Evolutionary conservation across 768 basidiomycete genomes (phyloP).

Genomic region (Baorangia bicolor): DNA sequence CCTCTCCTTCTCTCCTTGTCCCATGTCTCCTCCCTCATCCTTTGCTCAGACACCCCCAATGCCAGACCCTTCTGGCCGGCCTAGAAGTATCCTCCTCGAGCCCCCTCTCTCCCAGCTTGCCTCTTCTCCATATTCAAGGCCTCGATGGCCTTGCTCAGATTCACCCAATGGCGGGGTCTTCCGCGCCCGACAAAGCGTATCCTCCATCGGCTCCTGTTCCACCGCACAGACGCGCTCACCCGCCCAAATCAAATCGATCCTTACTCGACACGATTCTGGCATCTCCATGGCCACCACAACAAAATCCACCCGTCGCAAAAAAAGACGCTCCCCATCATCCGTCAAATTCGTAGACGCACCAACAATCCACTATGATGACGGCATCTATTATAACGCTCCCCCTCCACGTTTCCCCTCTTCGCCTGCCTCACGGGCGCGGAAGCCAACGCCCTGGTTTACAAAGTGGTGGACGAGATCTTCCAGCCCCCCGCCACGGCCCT

Average conservation of each 20-base stretch:
- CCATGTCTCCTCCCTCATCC: conserved; percentile 9
- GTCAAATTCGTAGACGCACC: conserved; percentile 73
- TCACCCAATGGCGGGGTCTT: conserved; percentile 13
- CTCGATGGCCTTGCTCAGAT: conserved; percentile 20
- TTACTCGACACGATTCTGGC: conserved; percentile 51
- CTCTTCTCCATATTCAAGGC: conserved; percentile 20
- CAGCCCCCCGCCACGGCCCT: conserved; percentile 23
- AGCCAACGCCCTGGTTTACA: conserved; percentile 23
- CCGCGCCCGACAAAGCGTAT: conserved; percentile 37
- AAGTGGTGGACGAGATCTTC: conserved; percentile 28
- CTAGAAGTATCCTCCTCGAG: conserved; percentile 32
- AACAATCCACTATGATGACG: conserved; percentile 49
- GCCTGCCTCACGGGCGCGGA: conserved; percentile 8
- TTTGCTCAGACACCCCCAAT: conserved; percentile 24
- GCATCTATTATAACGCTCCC: conserved; percentile 11
- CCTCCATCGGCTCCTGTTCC: conserved; percentile 38
- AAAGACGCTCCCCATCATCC: conserved; percentile 40
- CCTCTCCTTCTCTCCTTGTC: neutral
- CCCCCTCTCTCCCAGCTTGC: conserved; percentile 6
- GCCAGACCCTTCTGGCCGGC: conserved; percentile 13
- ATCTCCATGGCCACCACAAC: conserved; percentile 41
- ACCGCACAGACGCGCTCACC: conserved; percentile 26
- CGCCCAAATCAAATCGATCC: conserved; percentile 51
- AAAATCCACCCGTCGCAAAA: conserved; percentile 24
- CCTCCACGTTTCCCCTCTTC: conserved; percentile 16